Evolutionary conservation across 768 basidiomycete species (phyloP).

Genomic region (Boletales sp.): DNA sequence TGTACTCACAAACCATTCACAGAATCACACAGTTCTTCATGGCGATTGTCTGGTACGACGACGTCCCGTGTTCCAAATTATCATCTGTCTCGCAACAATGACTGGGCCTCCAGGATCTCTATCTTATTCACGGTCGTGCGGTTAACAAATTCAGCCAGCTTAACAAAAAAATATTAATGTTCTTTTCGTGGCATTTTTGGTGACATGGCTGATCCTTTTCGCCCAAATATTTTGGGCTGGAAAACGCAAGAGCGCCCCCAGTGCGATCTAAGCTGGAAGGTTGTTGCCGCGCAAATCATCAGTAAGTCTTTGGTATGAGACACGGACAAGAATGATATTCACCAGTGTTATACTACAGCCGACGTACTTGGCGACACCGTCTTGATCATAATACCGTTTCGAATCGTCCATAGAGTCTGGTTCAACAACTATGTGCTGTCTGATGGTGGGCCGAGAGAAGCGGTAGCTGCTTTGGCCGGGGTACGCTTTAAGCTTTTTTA

Average conservation of each 20-base stretch:
- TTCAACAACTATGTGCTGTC: slow-evolving; percentile 4
- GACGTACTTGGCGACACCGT: slow-evolving; percentile 2
- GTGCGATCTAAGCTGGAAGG: background rate
- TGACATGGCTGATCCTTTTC: slow-evolving; percentile 3
- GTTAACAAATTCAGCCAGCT: background rate
- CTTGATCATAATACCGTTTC: background rate
- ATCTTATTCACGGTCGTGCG: slow-evolving; percentile 7
- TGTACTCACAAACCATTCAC: background rate
- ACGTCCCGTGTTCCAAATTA: background rate
- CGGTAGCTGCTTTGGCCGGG: slow-evolving; percentile 1
- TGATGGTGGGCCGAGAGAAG: background rate
- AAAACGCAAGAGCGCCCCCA: slow-evolving; percentile 1
- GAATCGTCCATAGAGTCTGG: background rate
- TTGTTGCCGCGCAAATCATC: slow-evolving; percentile 1
- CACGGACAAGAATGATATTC: background rate
- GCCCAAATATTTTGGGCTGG: slow-evolving; percentile 5
- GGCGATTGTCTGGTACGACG: background rate
- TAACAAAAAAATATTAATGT: background rate
- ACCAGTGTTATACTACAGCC: background rate
- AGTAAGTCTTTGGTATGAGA: background rate
- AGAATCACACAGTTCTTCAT: background rate
- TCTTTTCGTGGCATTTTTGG: background rate
- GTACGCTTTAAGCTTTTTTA: background rate
- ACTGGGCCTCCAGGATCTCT: slow-evolving; percentile 1
- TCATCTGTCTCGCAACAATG: background rate